Evolutionary conservation across 1,284 basidiomycete species (phyloP).

Genomic region (Apiotrichum laibachii): DNA sequence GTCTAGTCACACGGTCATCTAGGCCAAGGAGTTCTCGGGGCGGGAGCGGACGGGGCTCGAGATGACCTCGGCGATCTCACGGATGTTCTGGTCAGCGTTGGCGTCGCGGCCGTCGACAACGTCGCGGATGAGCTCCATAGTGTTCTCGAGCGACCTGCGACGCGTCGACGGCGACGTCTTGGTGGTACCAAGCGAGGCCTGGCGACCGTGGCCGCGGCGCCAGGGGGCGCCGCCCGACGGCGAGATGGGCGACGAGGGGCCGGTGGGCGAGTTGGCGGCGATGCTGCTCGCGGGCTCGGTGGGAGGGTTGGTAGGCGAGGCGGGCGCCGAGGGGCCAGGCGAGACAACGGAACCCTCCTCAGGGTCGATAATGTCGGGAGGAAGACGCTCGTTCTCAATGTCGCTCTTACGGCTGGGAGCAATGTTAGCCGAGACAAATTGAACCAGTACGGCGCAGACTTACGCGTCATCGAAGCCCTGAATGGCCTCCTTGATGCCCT

Average conservation of each 20-base stretch:
- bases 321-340: constrained; percentile 37
- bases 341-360: constrained; percentile 56
- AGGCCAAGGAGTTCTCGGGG: constrained; percentile 22
- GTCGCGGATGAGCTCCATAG: constrained; percentile 90
- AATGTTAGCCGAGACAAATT: background rate
- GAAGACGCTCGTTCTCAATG: constrained; percentile 96
- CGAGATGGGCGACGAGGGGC: constrained; percentile 52
- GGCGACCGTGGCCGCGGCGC: constrained; percentile 69
- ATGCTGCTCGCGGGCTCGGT: constrained; percentile 26
- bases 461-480: constrained; percentile 93
- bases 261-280: constrained; percentile 18
- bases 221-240: constrained; percentile 41
- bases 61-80: constrained; percentile 50
- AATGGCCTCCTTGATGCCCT: constrained; percentile 95
- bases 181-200: constrained; percentile 91
- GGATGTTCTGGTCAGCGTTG: constrained; percentile 43
- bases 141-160: constrained; percentile 88
- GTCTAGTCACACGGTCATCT: background rate
- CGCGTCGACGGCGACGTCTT: constrained; percentile 92
- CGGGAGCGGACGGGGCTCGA: constrained; percentile 38
- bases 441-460: constrained; percentile 47
- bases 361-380: constrained; percentile 85
- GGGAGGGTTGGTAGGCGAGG: constrained; percentile 27
- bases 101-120: constrained; percentile 68
- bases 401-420: constrained; percentile 80